Conservation (phyloP, 345 rosid genomes). For the Zanthoxylum bungeanum region DNA sequence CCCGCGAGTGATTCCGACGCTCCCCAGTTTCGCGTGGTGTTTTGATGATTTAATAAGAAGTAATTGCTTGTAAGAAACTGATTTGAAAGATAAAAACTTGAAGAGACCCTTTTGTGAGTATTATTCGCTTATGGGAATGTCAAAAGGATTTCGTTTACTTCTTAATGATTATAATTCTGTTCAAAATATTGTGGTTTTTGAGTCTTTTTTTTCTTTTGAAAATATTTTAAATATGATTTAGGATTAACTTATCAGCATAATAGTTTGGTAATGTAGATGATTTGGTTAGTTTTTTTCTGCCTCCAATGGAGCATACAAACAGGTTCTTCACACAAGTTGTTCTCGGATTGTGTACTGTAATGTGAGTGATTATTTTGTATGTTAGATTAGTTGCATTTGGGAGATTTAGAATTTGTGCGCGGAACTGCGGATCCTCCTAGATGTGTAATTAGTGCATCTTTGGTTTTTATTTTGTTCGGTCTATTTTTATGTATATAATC, state of each 20-base stretch:
- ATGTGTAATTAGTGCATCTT: background rate
- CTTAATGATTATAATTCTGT: background rate
- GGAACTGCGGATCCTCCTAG: background rate
- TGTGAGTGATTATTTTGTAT: background rate
- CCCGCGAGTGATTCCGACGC: conserved; percentile 71
- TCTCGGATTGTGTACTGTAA: background rate
- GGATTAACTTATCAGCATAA: background rate
- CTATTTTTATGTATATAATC: background rate
- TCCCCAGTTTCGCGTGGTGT: conserved; percentile 90
- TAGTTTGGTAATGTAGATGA: background rate
- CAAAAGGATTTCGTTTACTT: background rate
- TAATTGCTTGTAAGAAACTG: conserved; percentile 4
- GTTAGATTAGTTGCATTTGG: background rate
- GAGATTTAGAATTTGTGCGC: background rate
- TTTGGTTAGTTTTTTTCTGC: background rate
- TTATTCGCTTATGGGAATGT: background rate
- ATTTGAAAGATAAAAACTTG: background rate
- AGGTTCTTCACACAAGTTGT: background rate
- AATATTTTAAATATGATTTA: background rate
- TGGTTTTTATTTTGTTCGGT: background rate
- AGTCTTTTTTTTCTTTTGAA: background rate
- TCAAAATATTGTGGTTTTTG: background rate
- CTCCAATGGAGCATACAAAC: background rate
- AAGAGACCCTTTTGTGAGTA: background rate
- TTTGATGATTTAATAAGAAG: conserved; percentile 30